Base-by-base conservation (phyloP, 352 stramenopile genomes). In the Saprolegnia diclina region DNA sequence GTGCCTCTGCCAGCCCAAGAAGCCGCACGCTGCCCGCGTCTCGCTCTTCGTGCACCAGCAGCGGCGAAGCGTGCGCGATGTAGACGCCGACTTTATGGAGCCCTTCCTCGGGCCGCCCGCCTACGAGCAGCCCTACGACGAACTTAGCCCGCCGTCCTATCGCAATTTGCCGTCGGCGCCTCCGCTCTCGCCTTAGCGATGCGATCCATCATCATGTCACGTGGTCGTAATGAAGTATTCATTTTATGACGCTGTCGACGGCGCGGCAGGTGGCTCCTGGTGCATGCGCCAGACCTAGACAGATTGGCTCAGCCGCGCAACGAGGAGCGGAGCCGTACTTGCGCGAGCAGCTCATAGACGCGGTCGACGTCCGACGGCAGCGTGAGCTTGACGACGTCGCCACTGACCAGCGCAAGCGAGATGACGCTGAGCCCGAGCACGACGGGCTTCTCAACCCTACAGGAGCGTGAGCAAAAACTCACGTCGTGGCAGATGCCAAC, bases 121-220 rank as follows among this genome's bases (percentile, higher is more conserved):
- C 32, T 83, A 87, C 67, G 70, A 79, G 40, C 63, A 86, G 26
- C 68, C 73, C 14, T 24, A 54, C 16, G 74, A 77, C 35, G 75
- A 88, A 19, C 24, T 44, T 19, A 52, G 71, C 0, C 77, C 81
- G 32, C 81, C 86, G 7, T 75, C 81, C 9, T 82, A 83, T 59
- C 67, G 87, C 14, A 80, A 90, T 37, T 73, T 91, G 40, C 82
- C 82, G 40, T 88, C 85, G 4, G 85, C 85, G 5, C 85, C 85
- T 13, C 81, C 82, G 1, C 70, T 90, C 18, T 48, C 42, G 18
- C 42, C 42, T 4, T 48, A 48, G 42, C 42, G 42, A 35, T 48
- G 42, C 42, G 42, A n/a, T 14, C 42, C 18, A 16, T 16, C 14
- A 14, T 14, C 7, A 48, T 48, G 42, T 14, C 11, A 48, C 18